Base-by-base conservation (phyloP, 176 grass and related monocot genomes). In the Triticum turgidum region DNA sequence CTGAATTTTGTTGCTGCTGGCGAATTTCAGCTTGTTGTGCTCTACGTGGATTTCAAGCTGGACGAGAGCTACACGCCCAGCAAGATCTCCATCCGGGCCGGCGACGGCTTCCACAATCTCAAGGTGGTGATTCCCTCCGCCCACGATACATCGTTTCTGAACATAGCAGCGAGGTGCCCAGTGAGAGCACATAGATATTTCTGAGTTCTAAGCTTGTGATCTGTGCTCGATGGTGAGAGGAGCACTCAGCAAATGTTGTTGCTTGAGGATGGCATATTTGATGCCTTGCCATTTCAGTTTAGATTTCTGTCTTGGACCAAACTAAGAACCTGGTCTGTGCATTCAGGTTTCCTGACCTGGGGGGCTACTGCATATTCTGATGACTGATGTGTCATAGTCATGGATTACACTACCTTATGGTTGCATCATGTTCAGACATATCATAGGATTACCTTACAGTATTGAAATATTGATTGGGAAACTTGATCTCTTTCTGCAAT, bases 11-110 rank as follows among this genome's bases (percentile, higher is more conserved):
- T 32, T 84, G 34, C 7, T 54, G 51, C 14, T 9, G 6, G 3
- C 25, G 25, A 25, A 3, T 47, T 18, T 44, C 77, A 98, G 96
- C 89, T 98, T 59, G 86, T 98, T 47, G 93, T 85, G 77, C 69
- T 98, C 25, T 98, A 98, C 79, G 93, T 98, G 68, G 93, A 98
- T 88, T 98, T 94, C 88, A 98, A 98, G 88, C 82, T 95, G 5
- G 93, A 98, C 61, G 96, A 98, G 87, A 98, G 93, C 88, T 98
- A 98, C 71, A 98, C 96, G 41, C 96, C 93, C 2, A 98, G 96
- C 89, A 98, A 98, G 90, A 98, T 98, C 74, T 95, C 96, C 73
- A 87, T 98, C 18, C 78, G 93, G 30, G 88, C 93, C 18, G 96
- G 93, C 17, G 96, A 98, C 84, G 93, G 96, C n/a, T 98, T 98